Conservation (phyloP, 306 rosid genomes). For the Dalbergia cochinchinensis region DNA sequence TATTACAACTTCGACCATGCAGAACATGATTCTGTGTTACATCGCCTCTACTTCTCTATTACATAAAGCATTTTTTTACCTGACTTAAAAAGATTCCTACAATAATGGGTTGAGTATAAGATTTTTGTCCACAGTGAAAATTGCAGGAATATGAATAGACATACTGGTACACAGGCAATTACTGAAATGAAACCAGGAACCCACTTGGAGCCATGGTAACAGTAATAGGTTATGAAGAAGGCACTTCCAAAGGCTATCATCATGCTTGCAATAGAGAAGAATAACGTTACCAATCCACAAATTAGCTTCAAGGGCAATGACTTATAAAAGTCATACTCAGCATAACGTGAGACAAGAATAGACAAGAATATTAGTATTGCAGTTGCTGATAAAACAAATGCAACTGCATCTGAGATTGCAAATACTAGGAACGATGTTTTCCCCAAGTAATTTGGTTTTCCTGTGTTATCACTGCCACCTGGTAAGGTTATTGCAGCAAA, state of each 20-base stretch:
- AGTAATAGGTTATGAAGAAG: conserved; percentile 47
- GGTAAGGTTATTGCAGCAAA: conserved; percentile 45
- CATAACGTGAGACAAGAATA: conserved; percentile 55
- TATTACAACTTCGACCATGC: not conserved
- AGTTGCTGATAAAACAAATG: conserved; percentile 57
- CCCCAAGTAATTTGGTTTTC: conserved; percentile 28
- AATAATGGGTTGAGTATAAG: conserved; percentile 44
- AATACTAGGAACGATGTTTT: conserved; percentile 31
- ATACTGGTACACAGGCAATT: conserved; percentile 35
- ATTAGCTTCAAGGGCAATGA: conserved; percentile 59
- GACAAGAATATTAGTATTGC: conserved; percentile 56
- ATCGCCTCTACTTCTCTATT: not conserved
- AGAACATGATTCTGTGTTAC: not conserved
- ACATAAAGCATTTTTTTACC: not conserved
- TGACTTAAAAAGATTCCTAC: conserved; percentile 10
- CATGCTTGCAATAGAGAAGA: conserved; percentile 59
- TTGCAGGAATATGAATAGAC: conserved; percentile 36
- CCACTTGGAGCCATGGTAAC: conserved; percentile 21
- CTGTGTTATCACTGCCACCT: conserved; percentile 21
- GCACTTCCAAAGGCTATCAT: conserved; percentile 52
- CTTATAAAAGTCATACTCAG: conserved; percentile 51
- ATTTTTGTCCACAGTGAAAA: conserved; percentile 41
- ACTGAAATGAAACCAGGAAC: conserved; percentile 37
- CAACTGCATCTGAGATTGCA: conserved; percentile 51
- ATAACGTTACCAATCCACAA: conserved; percentile 47